These are phyloP conservation scores for Nicotiana benthamiana DNA, from an alignment of 257 asterid genomes.

Conservation along the genomic window DNA sequence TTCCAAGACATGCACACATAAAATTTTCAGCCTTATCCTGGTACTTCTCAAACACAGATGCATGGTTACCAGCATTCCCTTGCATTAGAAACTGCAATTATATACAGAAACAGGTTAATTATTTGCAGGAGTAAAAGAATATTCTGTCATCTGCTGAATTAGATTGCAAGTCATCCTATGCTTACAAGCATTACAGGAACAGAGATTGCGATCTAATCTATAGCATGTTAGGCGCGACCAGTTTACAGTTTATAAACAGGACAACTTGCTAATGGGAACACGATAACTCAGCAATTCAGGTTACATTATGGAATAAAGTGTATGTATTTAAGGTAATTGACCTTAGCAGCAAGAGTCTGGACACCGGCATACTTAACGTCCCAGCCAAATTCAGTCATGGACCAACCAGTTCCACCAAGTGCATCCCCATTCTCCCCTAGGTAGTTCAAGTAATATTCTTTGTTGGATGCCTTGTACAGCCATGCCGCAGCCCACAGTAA, in stretches of 20 bases:
- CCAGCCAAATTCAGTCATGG: constrained; percentile 97
- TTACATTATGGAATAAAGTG: not conserved
- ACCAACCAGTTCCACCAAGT: constrained; percentile 97
- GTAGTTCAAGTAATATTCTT: constrained; percentile 59
- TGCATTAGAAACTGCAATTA: constrained; percentile 69
- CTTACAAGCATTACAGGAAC: not conserved
- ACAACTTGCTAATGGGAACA: not conserved
- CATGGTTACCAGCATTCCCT: constrained; percentile 53
- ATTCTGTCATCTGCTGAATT: not conserved
- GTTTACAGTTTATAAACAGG: not conserved
- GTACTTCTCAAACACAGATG: constrained; percentile 45
- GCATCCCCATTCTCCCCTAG: constrained; percentile 67
- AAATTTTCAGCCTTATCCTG: constrained; percentile 78
- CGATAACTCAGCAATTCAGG: not conserved
- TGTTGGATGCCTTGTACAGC: constrained; percentile 87
- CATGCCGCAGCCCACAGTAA: constrained; percentile 97
- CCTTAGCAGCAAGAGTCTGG: constrained; percentile 86
- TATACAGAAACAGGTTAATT: not conserved
- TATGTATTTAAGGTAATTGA: not conserved
- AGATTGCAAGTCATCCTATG: not conserved
- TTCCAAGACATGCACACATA: constrained; percentile 93
- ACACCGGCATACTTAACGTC: constrained; percentile 97
- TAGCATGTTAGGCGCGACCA: not conserved
- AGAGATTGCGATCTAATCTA: not conserved
- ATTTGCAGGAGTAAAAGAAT: not conserved